Conservation (phyloP, 768 basidiomycete species). For the Agaricus sinodeliciosus region DNA sequence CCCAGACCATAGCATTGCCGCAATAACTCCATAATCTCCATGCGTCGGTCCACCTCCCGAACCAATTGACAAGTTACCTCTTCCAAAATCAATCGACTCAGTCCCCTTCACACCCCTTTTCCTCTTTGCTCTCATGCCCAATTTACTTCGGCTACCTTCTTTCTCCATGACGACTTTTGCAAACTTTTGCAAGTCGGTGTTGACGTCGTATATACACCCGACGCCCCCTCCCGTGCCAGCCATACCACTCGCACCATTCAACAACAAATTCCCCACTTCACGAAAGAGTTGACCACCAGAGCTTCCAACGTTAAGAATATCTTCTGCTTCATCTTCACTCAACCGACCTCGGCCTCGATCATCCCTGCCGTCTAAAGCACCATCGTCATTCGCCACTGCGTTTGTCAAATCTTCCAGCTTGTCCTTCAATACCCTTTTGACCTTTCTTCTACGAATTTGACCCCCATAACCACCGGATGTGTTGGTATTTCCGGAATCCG, state of each 20-base stretch:
- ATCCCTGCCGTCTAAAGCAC: constrained; percentile 22
- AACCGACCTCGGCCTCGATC: constrained; percentile 18
- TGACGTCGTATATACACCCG: constrained; percentile 34
- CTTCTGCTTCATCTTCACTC: constrained; percentile 18
- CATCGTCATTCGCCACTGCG: constrained; percentile 11
- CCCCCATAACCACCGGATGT: constrained; percentile 18
- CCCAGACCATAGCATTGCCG: constrained; percentile 36
- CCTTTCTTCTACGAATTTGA: constrained; percentile 40
- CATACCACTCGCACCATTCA: constrained; percentile 25
- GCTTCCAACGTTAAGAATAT: constrained; percentile 16
- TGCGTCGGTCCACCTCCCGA: constrained; percentile 12
- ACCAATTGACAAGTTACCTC: constrained; percentile 28
- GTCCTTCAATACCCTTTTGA: constrained; percentile 54
- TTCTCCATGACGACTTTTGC: constrained; percentile 34
- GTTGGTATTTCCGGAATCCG: neutral
- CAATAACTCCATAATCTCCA: constrained; percentile 4
- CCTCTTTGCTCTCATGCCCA: constrained; percentile 6
- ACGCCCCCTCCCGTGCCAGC: constrained; percentile 13
- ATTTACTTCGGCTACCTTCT: constrained; percentile 4
- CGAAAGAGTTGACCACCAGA: constrained; percentile 31
- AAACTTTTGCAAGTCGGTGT: constrained; percentile 47
- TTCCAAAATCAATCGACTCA: constrained; percentile 42
- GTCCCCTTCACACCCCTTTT: constrained; percentile 13
- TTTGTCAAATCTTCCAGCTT: constrained; percentile 50
- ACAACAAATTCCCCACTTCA: constrained; percentile 33